Evolutionary conservation across 1,139 yeast species (phyloP).

Genomic region (Kodamaea arcana): DNA sequence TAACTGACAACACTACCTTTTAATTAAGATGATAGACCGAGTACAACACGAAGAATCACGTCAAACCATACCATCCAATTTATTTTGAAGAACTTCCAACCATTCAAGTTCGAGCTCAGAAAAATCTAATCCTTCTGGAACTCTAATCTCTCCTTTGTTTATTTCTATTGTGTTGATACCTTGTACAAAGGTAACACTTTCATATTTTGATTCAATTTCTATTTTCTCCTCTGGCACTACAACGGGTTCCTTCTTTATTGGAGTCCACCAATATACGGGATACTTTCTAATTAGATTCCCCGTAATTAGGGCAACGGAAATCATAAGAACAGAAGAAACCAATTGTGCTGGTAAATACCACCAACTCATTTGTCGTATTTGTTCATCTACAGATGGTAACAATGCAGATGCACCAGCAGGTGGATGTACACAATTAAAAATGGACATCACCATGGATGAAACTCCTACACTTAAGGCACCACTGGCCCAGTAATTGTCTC

Average conservation of each 20-base stretch:
- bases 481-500: slow-evolving; percentile 51
- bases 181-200: slow-evolving; percentile 9
- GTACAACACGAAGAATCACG: too few species aligned
- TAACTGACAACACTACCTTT: too few species aligned
- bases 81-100: slow-evolving; percentile 22
- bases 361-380: slow-evolving; percentile 56
- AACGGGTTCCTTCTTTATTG: slow-evolving; percentile 15
- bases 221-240: neutral
- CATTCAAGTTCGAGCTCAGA: slow-evolving; percentile 25
- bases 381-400: slow-evolving; percentile 50
- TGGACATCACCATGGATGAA: slow-evolving; percentile 54
- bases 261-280: slow-evolving; percentile 66
- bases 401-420: slow-evolving; percentile 75
- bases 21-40: too few species aligned
- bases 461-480: slow-evolving; percentile 61
- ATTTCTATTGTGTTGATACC: slow-evolving; percentile 16
- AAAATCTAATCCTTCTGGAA: slow-evolving; percentile 23
- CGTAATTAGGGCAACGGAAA: slow-evolving; percentile 50
- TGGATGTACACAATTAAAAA: slow-evolving; percentile 61
- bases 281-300: slow-evolving; percentile 54
- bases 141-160: slow-evolving; percentile 14
- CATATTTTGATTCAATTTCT: slow-evolving; percentile 4
- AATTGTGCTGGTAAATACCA: slow-evolving; percentile 61
- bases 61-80: slow-evolving; percentile 3
- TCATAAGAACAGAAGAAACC: slow-evolving; percentile 47